Conservation (phyloP, 306 rosid genomes). For the Carpinus viminea region DNA sequence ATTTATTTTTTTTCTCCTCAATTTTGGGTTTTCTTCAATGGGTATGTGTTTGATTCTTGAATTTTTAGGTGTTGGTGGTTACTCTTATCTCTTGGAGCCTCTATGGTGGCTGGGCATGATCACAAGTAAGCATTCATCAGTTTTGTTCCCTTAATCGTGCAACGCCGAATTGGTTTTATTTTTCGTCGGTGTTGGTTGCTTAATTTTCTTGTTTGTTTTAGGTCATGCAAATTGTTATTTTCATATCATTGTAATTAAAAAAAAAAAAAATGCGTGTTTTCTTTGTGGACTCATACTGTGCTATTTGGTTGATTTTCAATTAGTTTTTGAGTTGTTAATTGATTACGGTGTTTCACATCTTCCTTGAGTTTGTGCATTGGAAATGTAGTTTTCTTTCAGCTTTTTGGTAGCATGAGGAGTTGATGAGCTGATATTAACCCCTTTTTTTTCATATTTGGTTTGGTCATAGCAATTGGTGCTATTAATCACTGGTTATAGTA, state of each 20-base stretch:
- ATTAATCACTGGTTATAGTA: slow-evolving; percentile 12
- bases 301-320: neutral
- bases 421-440: slow-evolving; percentile 7
- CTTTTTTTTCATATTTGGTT: neutral
- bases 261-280: neutral
- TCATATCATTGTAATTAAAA: neutral
- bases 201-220: slow-evolving; percentile 15
- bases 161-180: neutral
- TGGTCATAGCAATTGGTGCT: neutral
- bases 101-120: slow-evolving; percentile 88
- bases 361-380: neutral
- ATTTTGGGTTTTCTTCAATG: slow-evolving; percentile 1
- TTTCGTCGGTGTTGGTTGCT: slow-evolving; percentile 20
- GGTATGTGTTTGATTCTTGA: slow-evolving; percentile 16
- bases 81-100: slow-evolving; percentile 83
- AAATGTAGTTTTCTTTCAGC: neutral
- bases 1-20: neutral
- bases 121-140: slow-evolving; percentile 57
- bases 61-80: slow-evolving; percentile 77
- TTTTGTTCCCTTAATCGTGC: slow-evolving; percentile 6
- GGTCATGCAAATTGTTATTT: slow-evolving; percentile 12
- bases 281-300: neutral
- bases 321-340: neutral
- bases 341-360: neutral
- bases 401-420: neutral